Conservation (phyloP, 2,329 filamentous ascomycete species). For the Pseudopyrenochaeta lycopersici region DNA sequence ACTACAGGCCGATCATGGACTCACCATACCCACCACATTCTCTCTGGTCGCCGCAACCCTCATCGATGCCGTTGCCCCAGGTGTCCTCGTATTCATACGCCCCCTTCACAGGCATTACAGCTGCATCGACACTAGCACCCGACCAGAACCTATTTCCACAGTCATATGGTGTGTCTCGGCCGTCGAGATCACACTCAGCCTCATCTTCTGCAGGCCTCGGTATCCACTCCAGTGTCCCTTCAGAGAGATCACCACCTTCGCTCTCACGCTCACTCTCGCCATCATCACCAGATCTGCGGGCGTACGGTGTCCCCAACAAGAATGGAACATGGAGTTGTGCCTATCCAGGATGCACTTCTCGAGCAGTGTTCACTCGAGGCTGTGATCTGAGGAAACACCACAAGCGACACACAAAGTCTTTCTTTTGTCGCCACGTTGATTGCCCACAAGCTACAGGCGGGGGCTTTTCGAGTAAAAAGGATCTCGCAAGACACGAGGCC, state of each 20-base stretch:
- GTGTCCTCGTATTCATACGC: slow-evolving; percentile 47
- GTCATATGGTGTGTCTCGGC: slow-evolving; percentile 28
- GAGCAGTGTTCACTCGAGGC: slow-evolving; percentile 65
- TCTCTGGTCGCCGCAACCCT: slow-evolving; percentile 43
- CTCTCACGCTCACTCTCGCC: slow-evolving; percentile 51
- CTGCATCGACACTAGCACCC: slow-evolving; percentile 31
- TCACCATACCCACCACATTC: slow-evolving; percentile 45
- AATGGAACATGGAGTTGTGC: slow-evolving; percentile 66
- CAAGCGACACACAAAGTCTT: slow-evolving; percentile 68
- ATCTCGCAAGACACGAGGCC: slow-evolving; percentile 68
- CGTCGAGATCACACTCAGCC: slow-evolving; percentile 46
- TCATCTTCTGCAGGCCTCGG: slow-evolving; percentile 41
- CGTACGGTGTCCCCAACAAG: slow-evolving; percentile 55
- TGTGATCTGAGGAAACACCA: slow-evolving; percentile 71
- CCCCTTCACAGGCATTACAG: slow-evolving; percentile 36
- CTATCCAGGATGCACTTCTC: slow-evolving; percentile 67
- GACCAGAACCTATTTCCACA: slow-evolving; percentile 37
- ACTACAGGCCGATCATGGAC: slow-evolving; percentile 40
- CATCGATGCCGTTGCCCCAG: slow-evolving; percentile 37
- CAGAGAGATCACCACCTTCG: slow-evolving; percentile 41
- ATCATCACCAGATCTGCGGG: slow-evolving; percentile 50
- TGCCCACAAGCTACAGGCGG: slow-evolving; percentile 66
- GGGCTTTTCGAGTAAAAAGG: slow-evolving; percentile 71
- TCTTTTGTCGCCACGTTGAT: slow-evolving; percentile 67
- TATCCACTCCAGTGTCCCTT: slow-evolving; percentile 32